These are phyloP conservation scores for Ogataea naganishii DNA, from an alignment of 805 yeast genomes.

Conservation along the genomic window DNA sequence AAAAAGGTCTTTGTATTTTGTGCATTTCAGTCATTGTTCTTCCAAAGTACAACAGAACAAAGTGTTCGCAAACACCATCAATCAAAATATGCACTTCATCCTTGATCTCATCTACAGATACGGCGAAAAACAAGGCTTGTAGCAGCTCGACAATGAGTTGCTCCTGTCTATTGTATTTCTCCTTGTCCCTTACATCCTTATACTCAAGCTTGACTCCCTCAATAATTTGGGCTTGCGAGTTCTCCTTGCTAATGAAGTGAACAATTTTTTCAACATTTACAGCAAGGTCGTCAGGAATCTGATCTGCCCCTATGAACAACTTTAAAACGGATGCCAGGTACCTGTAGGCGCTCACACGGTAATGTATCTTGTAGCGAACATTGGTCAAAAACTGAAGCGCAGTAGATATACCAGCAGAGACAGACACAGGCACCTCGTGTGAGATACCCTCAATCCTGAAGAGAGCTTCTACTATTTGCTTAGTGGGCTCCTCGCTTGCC, in stretches of 20 bases:
- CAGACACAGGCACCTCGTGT: conserved; percentile 56
- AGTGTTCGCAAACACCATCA: conserved; percentile 66
- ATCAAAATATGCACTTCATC: conserved; percentile 60
- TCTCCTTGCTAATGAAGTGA: conserved; percentile 28
- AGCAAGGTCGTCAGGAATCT: conserved; percentile 36
- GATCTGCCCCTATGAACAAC: conserved; percentile 53
- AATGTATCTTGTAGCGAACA: conserved; percentile 50
- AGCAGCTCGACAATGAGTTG: conserved; percentile 54
- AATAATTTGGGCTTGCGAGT: conserved; percentile 11
- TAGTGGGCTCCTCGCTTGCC: conserved; percentile 38
- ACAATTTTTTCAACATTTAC: conserved; percentile 42
- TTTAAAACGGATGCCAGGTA: conserved; percentile 60
- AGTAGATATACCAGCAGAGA: conserved; percentile 75
- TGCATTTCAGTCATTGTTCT: conserved; percentile 62
- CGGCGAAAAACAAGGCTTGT: conserved; percentile 66
- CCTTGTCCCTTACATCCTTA: conserved; percentile 36
- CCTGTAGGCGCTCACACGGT: conserved; percentile 69
- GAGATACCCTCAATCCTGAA: conserved; percentile 65
- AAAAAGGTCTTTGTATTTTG: conserved; percentile 60
- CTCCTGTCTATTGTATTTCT: conserved; percentile 51
- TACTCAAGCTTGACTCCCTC: conserved; percentile 20
- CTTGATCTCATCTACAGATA: conserved; percentile 62
- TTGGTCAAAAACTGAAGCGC: conserved; percentile 74
- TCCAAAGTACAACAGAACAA: conserved; percentile 68
- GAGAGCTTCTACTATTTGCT: conserved; percentile 62